phyloP scores from a whole-genome alignment of 2,329 filamentous ascomycete genomes.

The Lachnellula arida region DNA sequence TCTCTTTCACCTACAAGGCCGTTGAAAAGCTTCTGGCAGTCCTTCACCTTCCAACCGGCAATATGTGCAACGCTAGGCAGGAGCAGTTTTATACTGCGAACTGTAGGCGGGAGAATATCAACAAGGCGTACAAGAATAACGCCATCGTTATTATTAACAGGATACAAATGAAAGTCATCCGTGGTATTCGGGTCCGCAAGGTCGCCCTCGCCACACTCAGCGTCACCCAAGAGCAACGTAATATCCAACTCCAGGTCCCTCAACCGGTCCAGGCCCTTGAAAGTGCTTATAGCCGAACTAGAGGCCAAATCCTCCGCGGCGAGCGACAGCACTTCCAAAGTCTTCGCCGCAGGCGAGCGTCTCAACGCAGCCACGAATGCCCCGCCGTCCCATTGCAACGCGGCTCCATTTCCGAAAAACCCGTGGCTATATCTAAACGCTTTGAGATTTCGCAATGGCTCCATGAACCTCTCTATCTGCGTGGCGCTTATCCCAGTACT shows the following conservation, averaged over 20 bases:
- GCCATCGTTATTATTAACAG: neutral
- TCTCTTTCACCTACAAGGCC: neutral
- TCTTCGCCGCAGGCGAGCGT: neutral
- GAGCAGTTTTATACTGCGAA: neutral
- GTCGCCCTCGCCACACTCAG: neutral
- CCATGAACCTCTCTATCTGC: neutral
- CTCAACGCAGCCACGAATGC: neutral
- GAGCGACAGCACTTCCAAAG: neutral
- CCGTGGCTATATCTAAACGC: neutral
- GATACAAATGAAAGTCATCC: neutral
- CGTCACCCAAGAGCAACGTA: neutral
- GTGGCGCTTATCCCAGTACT: neutral
- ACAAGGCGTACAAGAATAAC: neutral
- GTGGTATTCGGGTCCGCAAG: neutral
- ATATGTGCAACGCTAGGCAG: neutral
- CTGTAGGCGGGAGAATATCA: neutral
- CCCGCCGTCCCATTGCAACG: neutral
- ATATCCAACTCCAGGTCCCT: neutral
- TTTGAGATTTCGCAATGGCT: neutral
- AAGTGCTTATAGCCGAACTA: neutral
- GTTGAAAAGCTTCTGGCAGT: neutral
- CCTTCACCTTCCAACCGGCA: neutral
- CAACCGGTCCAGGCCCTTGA: neutral
- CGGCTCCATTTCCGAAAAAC: neutral
- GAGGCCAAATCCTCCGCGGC: neutral